Base-by-base conservation (phyloP, 2,329 filamentous ascomycete species). In the Alternaria brassicae region DNA sequence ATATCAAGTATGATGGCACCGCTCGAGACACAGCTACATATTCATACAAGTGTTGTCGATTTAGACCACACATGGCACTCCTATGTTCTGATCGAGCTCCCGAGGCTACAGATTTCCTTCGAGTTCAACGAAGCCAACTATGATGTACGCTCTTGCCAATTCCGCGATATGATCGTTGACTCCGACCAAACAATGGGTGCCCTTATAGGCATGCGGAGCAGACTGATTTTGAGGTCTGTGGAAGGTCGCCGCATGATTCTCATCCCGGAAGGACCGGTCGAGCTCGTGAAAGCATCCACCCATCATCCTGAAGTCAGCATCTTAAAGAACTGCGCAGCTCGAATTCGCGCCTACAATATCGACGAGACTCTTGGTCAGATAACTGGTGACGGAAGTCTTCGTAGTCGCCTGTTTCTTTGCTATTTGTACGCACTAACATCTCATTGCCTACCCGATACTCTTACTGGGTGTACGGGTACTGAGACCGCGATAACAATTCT, bases 341-440 rank as follows among this genome's bases (percentile, higher is more conserved):
- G 62, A 7, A 66, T 78, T 6, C 81, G 86, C 44, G 63, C 74
- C 0, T 89, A 85, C 62, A 65, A 71, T 0, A 68, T 90, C 0
- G 83, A 89, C 58, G 44, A 62, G 0, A 71, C 72, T 1, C 79
- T 90, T 0, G 81, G 85, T 0, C 76, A 82, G 3, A 66, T 90
- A 0, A 60, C 79, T 0, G 84, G 85, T 17, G 84, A 82, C 60
- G 83, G 82, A 0, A 83, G 75, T 12, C 45, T 87, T 0, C 78
- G 81, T 10, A 85, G 83, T 69, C 85, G 83, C 51, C 73, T 90
- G 0, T 79, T 81, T 17, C 73, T 86, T 0, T 76, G 58, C 8
- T 83, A 84, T 27, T 70, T 89, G 0, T 85, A 89, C 60, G 85
- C 82, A 0, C 56, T 86, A 0, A 88, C 86, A 0, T 84, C 85